Base-by-base conservation (phyloP, 2,329 filamentous ascomycete species). In the Verticillium zaregamsianum region DNA sequence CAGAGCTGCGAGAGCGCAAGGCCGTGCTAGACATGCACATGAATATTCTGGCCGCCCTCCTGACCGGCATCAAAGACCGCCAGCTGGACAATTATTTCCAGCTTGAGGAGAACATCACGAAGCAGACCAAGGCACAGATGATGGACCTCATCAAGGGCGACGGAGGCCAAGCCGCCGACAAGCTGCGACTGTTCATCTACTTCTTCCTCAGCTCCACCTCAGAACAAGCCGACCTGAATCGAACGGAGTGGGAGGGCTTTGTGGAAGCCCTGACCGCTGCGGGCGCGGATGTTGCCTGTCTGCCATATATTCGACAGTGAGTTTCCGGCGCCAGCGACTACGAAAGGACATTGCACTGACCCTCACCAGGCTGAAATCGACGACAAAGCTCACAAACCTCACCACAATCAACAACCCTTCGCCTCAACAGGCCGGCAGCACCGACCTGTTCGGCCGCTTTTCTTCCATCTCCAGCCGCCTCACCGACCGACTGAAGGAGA, bases 301-400 rank as follows among this genome's bases (percentile, higher is more conserved):
- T 99, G 58, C 83, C 92, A 55, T 98, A 98, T 69, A 86, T 99
- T 68, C 89, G 91, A 78, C 91, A 93, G 89, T 91, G 78, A 77
- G 87, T 80, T 59, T 28, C 32, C 17, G 8, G 17, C 7, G 20
- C 7, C 49, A 5, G 12, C 20, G n/a, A 25, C 11, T 3, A 7
- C 15, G 20, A 9, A 33, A 32, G 25, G 2, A 55, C 8, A 8
- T 9, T 32, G 15, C 8, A 25, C 62, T 33, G 25, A 39, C 35
- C 17, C 20, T 9, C n/a, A 3, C 40, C 12, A 87, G 91, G 74
- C 92, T 98, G 59, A 92, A 94, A 63, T 92, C 96, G 67, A 93
- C 96, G 58, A 98, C 94, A 5, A 92, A 95, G 66, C 97, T 98
- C 92, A 98, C 94, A 15, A 97, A 98, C 86, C 90, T 99, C 74